Percentiles rank a stretch among this genome's conserved stretches.
Evolutionary conservation across 768 basidiomycete genomes (phyloP).

Genomic region (Floccularia luteovirens): DNA sequence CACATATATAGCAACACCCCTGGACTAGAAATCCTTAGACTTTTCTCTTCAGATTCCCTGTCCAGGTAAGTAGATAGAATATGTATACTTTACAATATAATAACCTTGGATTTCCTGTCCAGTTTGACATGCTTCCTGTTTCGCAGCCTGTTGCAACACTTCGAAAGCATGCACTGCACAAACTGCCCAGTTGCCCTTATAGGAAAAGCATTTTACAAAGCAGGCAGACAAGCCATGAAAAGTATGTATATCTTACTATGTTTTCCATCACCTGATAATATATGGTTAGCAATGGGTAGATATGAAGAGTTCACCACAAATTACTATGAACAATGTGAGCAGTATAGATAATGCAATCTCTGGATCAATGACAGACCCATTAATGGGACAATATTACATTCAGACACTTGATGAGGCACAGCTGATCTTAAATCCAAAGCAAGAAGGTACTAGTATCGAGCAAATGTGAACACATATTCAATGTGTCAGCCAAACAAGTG

Average conservation of each 20-base stretch:
- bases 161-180: too few relatives aligned
- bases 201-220: slow-evolving; percentile 87
- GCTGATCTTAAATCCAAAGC: slow-evolving; percentile 84
- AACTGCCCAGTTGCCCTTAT: too few relatives aligned
- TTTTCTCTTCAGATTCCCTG: too few relatives aligned
- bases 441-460: slow-evolving; percentile 51
- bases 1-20: too few relatives aligned
- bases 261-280: neutral
- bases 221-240: slow-evolving; percentile 86
- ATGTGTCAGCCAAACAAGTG: slow-evolving; percentile 37
- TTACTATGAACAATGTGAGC: slow-evolving; percentile 58
- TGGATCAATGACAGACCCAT: slow-evolving; percentile 68
- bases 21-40: too few relatives aligned
- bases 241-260: slow-evolving; percentile 45
- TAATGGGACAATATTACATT: slow-evolving; percentile 84
- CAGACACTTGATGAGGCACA: slow-evolving; percentile 94
- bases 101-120: too few relatives aligned
- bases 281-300: slow-evolving; percentile 35
- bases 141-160: too few relatives aligned
- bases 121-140: too few relatives aligned
- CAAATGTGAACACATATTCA: slow-evolving; percentile 93
- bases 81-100: too few relatives aligned
- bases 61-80: too few relatives aligned
- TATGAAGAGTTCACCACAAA: slow-evolving; percentile 75
- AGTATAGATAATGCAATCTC: slow-evolving; percentile 72